Evolutionary conservation across 192 early-diverging fungal genomes (phyloP).

Genomic region (Coemansia sp.): DNA sequence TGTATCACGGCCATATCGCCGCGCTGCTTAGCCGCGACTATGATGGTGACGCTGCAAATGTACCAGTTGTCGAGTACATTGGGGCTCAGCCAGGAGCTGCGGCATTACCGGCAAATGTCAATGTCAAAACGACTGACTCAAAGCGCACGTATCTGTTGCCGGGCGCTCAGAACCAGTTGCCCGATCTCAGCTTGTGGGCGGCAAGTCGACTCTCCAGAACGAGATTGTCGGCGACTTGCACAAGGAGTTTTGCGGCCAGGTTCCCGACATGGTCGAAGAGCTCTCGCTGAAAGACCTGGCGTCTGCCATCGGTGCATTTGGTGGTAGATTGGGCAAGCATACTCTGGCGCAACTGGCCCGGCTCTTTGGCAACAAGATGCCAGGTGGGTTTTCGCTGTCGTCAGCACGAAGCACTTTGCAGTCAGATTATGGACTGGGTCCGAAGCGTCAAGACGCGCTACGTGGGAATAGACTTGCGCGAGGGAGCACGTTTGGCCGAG

Average conservation of each 20-base stretch:
- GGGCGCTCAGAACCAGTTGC: conserved; percentile 1
- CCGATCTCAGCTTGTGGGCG: conserved; percentile 67
- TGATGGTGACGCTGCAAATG: conserved; percentile 58
- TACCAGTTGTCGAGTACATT: conserved; percentile 84
- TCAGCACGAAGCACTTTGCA: conserved; percentile 72
- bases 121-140: neutral
- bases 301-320: conserved; percentile 60
- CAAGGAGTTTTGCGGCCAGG: conserved; percentile 84
- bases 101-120: neutral
- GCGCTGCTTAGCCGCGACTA: conserved; percentile 76
- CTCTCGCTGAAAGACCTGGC: conserved; percentile 82
- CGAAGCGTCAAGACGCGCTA: conserved; percentile 78
- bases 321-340: conserved; percentile 81
- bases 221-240: conserved; percentile 94
- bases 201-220: conserved; percentile 96
- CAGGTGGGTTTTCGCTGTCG: conserved; percentile 84
- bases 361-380: conserved; percentile 88
- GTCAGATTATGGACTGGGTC: conserved; percentile 75
- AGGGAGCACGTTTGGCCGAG: conserved; percentile 67
- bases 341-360: conserved; percentile 71
- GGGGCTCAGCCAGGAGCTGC: conserved; percentile 22
- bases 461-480: conserved; percentile 73
- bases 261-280: conserved; percentile 93
- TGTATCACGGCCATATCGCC: conserved; percentile 80
- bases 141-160: conserved; percentile 21